Percentiles rank a stretch among this genome's conserved stretches.
Conservation (phyloP, 78 protist genomes). For the Dictyostelium firmibasis region DNA sequence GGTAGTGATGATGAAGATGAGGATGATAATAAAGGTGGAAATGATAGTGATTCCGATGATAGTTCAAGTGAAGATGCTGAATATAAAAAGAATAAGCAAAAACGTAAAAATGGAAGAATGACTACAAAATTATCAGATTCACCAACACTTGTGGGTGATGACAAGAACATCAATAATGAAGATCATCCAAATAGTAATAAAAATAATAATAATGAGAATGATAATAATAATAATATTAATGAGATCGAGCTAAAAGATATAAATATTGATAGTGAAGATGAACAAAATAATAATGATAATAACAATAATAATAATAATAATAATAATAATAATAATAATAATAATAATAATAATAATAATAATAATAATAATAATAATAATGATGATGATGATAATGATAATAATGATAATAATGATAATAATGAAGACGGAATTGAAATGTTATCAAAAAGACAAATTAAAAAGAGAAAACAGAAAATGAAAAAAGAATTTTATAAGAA, state of each 20-base stretch:
- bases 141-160: background rate
- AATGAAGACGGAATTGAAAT: background rate
- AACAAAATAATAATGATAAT: background rate
- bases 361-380: background rate
- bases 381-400: background rate
- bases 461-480: slow-evolving; percentile 9
- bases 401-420: background rate
- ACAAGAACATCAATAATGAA: background rate
- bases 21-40: background rate
- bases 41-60: background rate
- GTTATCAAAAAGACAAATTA: slow-evolving; percentile 14
- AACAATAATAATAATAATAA: background rate
- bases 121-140: background rate
- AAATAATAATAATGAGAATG: background rate
- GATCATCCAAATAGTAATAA: background rate
- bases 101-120: background rate
- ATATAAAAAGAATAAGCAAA: background rate
- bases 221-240: background rate
- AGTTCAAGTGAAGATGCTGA: background rate
- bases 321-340: background rate
- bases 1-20: background rate
- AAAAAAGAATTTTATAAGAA: background rate
- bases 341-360: no score
- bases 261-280: background rate
- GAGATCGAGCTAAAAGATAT: background rate